phyloP scores from a whole-genome alignment of 352 stramenopile genomes.

The Phytophthora hibernalis region DNA sequence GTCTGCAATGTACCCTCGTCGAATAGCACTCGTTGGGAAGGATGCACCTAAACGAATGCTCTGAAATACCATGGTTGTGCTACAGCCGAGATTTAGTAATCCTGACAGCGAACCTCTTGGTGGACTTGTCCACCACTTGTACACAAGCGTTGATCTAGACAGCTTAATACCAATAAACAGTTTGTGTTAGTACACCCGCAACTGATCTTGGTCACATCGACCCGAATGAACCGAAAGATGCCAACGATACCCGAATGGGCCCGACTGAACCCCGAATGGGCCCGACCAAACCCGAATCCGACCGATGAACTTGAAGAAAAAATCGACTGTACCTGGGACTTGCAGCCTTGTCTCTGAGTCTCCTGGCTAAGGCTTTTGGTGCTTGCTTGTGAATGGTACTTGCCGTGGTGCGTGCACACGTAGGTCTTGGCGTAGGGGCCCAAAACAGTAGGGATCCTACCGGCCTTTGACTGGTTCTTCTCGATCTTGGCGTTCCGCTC shows the following conservation, averaged over 20 bases:
- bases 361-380: conserved; percentile 7
- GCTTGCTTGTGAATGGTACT: conserved; percentile 5
- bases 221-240: not conserved
- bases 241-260: not conserved
- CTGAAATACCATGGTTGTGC: conserved; percentile 8
- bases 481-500: conserved; percentile 3
- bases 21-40: not conserved
- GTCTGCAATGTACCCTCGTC: conserved; percentile 3
- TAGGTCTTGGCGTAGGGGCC: conserved; percentile 7
- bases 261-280: conserved; percentile 1
- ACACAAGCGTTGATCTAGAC: conserved; percentile 10
- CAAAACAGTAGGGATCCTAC: conserved; percentile 1
- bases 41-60: conserved; percentile 3
- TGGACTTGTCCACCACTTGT: conserved; percentile 3
- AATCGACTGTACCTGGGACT: conserved; percentile 7
- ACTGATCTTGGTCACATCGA: not conserved
- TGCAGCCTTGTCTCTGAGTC: conserved; percentile 2
- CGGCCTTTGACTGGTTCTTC: not conserved
- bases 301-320: conserved; percentile 1
- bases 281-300: not conserved
- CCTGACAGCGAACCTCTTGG: conserved; percentile 3
- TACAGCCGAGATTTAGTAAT: not conserved
- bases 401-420: conserved; percentile 5
- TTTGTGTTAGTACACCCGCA: not conserved
- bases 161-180: not conserved